Evolutionary conservation across 1,139 yeast genomes (phyloP), one percentile per base, ranked within the genome.

Genomic region (Blastobotrys capitulatus): DNA sequence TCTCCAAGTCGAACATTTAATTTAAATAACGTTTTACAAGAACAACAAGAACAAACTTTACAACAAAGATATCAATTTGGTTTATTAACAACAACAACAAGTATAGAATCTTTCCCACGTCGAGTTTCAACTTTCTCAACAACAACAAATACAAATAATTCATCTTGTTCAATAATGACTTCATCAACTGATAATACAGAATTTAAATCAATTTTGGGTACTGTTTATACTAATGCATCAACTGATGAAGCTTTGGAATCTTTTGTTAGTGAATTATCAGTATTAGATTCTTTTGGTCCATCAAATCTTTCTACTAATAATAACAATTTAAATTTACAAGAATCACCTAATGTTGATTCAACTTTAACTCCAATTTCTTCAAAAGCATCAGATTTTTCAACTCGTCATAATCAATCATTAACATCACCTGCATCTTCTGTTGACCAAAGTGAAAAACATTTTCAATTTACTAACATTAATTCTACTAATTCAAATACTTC

Each of bases 231-330:
- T 8, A 26, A 34, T 8, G 34, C 49, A 32, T 49, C 58, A 12
- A 57, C 58, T 15, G 62, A 59, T 32, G 55, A 57, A 39, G 57
- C 57, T 27, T 57, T 59, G 39, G 53, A 54, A 46, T 54, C 58
- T 16, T 59, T 59, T 37, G 55, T 58, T 22, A 53, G 56, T 34
- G 62, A 59, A 39, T 55, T 59, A 26, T 45, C 59, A n/a, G 44
- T 55, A 27, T 51, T 59, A 36, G 62, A 59, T 48, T 51, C 53
- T 9, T 58, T 56, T 47, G 62, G 62, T 22, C 20, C 40, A n/a
- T 10, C 6, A 13, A 22, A 15, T 35, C 6, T 4, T 35, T 7
- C 6, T 18, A 10, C 6, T n/a, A 16, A 15, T 16, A 16, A 16
- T 16, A 16, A 16, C 22, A 16, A 16, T 12, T n/a, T n/a, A n/a